Base-by-base conservation (phyloP, 2,329 filamentous ascomycete genomes). In the Whalleya microplaca region DNA sequence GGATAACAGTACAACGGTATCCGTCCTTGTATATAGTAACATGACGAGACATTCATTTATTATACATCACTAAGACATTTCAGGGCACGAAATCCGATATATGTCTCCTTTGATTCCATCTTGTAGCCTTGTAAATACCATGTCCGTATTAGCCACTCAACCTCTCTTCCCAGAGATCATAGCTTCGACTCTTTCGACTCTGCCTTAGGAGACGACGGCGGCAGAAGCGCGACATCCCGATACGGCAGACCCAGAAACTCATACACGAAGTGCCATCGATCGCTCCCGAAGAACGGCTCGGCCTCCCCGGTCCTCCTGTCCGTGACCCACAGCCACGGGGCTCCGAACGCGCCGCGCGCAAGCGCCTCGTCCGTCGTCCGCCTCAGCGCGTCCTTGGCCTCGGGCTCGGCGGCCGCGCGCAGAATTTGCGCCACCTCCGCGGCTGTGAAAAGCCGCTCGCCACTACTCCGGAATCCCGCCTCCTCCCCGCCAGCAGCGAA, bases 231-330 rank as follows among this genome's bases (percentile, higher is more conserved):
- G 20, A 88, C 66, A 55, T 86, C 82, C 57, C 77, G 78, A 69
- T 80, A 86, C 3, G 83, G 83, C 45, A 92, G 64, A 0, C 78
- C 86, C 44, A 92, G 70, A 68, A 84, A 88, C 55, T 82, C 76
- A 74, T 87, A 92, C 64, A 93, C 81, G 64, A 84, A 89, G 63
- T 86, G 82, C 71, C 87, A 90, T 55, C 85, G 77, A 73, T 93
- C 90, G 73, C 88, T 92, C 2, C 90, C 90, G 72, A 93, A 93
- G 70, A 92, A 91, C 0, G 87, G 84, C 74, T 90, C 86, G 47
- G 79, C 79, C 53, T 79, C 9, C 23, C 23, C 23, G 4, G 23
- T 27, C 23, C 23, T 27, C 4, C 23, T 9, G 9, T 88, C 84
- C 18, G 77, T 80, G 2, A 86, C 89, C 81, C 85, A 87, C 58